Evolutionary conservation across 169 alveolate species (phyloP), one percentile per base, ranked within the genome.

Genomic region (Plasmodium inui): DNA sequence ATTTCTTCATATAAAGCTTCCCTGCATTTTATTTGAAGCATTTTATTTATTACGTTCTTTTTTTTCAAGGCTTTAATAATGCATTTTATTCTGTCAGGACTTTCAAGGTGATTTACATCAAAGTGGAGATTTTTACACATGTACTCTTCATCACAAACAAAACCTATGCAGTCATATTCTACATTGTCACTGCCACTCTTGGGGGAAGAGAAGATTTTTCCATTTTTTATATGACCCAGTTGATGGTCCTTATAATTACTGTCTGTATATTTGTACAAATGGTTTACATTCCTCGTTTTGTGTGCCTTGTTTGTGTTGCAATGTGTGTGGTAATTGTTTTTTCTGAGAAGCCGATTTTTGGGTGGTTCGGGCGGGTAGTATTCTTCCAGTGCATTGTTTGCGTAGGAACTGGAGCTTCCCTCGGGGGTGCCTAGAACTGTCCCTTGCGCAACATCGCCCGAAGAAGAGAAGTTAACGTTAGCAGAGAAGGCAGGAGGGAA

Each of bases 81-180:
- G 39, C 88, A 79, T 88, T 80, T 76, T 37, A 79, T 79, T 37
- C 88, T 37, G 34, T 88, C 89, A 19, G 89, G 88, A 10, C 89
- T 88, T 76, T 88, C 89, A 5, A 88, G 83, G 50, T 76, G 89
- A 79, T 88, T 79, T 39, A 57, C 88, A 41, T 88, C 89, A 67
- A 88, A 79, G 82, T 76, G 94, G 1, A 79, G 22, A 26, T 88
- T 79, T 39, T 79, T 82, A 34, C 89, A 79, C 89, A 79, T 79
- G 32, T 88, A 76, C 7, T 88, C 89, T 61, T 88, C 94, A 57
- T 88, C 89, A 88, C 94, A 88, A 0, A 88, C 83, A 10, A 88
- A 88, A 26, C 94, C 94, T 55, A 88, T 57, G 71, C 94, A 88
- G 82, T 86, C 93, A 53, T 86, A 74, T 53, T 86, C 86, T 19